phyloP scores from a whole-genome alignment of 495 filamentous ascomycete genomes.

The Xylaria venustula region DNA sequence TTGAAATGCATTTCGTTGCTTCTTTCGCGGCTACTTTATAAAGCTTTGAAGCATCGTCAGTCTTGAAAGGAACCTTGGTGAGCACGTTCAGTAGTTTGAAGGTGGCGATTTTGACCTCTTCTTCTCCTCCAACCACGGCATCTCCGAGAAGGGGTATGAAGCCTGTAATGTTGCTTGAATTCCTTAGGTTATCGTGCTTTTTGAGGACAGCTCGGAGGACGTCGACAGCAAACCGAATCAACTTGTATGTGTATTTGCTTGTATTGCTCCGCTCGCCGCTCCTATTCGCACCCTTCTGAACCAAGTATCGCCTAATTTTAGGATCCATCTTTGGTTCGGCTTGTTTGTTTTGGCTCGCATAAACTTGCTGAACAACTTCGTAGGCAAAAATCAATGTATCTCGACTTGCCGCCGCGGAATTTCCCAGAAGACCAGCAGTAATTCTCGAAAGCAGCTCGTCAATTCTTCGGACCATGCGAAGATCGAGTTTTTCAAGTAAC shows the following conservation, averaged over 20 bases:
- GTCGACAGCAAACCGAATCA: conserved; percentile 83
- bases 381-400: conserved; percentile 90
- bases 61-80: conserved; percentile 76
- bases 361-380: conserved; percentile 84
- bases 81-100: conserved; percentile 81
- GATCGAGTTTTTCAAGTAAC: conserved; percentile 76
- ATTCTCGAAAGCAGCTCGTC: conserved; percentile 87
- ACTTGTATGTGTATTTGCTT: conserved; percentile 76
- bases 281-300: conserved; percentile 72
- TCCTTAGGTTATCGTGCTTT: conserved; percentile 77
- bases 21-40: conserved; percentile 83
- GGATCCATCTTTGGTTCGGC: conserved; percentile 51
- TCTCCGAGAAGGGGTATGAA: conserved; percentile 90
- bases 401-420: conserved; percentile 68
- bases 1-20: conserved; percentile 63
- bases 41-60: conserved; percentile 66
- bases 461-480: conserved; percentile 77
- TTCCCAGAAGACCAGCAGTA: conserved; percentile 75
- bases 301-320: conserved; percentile 67
- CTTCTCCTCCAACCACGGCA: conserved; percentile 73
- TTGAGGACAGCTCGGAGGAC: conserved; percentile 75
- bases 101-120: conserved; percentile 85
- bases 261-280: conserved; percentile 63
- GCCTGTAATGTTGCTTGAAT: conserved; percentile 70
- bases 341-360: conserved; percentile 54